Evolutionary conservation across 805 yeast species (phyloP), one percentile per base, ranked within the genome.

Genomic region (Candida takata): DNA sequence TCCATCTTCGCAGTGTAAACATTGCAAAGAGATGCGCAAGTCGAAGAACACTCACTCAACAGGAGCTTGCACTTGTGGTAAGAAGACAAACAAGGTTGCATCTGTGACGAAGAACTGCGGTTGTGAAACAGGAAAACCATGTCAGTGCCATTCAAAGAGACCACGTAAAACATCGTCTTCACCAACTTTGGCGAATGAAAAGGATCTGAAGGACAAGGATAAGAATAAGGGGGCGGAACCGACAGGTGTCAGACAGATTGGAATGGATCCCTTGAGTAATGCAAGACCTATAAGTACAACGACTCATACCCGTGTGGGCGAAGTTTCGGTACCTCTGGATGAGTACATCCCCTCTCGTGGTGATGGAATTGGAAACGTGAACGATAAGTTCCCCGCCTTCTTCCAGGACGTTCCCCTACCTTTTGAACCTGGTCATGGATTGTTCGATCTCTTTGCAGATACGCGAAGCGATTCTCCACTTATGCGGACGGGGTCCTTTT

Each of bases 1-100:
- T 38, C 98, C 98, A 1, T 78, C 95, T 1, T 79, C 95, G 2
- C 95, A 87, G 52, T 90, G 97, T 53, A 67, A 71, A 26, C 94
- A 84, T 54, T 90, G 95, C 55, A 77, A 86, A 43, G 85, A 80
- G 38, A 72, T 79, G 46, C 64, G 95, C 25, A 79, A 77, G 52
- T 53, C 67, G 42, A 80, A 79, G 47, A 77, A 79, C 48, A 64
- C 76, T 2, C 92, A 84, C 54, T 62, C 70, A 0, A 51, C 63
- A 2, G 73, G 73, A 6, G 58, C 70, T 15, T 85, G 97, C 58
- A 67, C 75, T 4, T 85, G 95, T 63, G 77, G 79, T 9, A 69
- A 74, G 12, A 43, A 55, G 33, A 58, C 56, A 25, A 58, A 54
- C 21, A 57, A 59, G n/a, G 41, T 52, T 24, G 44, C 51, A 27